phyloP scores from a whole-genome alignment of 225 moss, liverwort and hornwort genomes.

The Antitrichia curtipendula region DNA sequence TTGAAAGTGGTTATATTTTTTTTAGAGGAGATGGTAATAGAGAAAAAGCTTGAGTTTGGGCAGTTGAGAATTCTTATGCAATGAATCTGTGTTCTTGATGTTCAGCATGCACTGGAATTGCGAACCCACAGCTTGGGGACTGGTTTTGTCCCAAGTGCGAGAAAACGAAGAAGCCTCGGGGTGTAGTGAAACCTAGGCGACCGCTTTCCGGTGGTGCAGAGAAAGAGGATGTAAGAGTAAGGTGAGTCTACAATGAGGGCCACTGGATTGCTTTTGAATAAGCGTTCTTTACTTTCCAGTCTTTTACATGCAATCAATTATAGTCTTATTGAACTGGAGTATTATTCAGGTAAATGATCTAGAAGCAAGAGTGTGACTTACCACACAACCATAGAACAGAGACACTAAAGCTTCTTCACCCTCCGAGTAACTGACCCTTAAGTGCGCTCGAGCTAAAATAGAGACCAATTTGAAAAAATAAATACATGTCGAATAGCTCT shows the following conservation, averaged over 20 bases:
- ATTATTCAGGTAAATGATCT: background rate
- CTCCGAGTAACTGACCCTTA: background rate
- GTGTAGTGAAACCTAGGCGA: conserved; percentile 12
- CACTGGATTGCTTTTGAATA: background rate
- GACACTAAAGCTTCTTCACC: background rate
- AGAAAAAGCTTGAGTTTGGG: background rate
- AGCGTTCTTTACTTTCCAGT: background rate
- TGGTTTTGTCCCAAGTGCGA: conserved; percentile 44
- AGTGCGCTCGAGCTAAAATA: background rate
- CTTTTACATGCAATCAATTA: background rate
- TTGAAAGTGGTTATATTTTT: background rate
- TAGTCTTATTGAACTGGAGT: background rate
- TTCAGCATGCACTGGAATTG: conserved; percentile 32
- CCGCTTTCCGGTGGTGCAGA: conserved; percentile 8
- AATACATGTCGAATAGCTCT: background rate
- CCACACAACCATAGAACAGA: background rate
- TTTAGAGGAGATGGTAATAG: too few species aligned
- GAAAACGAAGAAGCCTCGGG: conserved; percentile 22
- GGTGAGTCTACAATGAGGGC: background rate
- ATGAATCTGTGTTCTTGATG: background rate
- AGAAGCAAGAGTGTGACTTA: background rate
- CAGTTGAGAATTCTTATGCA: background rate
- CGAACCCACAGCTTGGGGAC: conserved; percentile 14
- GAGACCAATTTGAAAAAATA: background rate
- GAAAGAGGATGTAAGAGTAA: conserved; percentile 20